Conservation (phyloP, 2,329 filamentous ascomycete genomes). For the Talaromyces sp. region DNA sequence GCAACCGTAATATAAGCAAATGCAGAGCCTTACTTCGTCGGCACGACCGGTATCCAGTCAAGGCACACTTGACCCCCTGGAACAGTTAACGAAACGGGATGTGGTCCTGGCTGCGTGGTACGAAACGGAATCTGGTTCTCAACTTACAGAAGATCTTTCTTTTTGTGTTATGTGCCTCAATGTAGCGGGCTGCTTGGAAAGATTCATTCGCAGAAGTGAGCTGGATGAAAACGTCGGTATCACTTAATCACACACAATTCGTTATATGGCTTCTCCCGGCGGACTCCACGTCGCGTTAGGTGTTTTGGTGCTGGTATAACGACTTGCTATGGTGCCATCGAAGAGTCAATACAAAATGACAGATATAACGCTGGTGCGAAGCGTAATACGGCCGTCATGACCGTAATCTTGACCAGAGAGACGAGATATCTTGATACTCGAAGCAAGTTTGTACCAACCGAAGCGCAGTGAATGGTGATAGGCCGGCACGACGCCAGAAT, state of each 20-base stretch:
- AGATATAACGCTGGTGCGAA: constrained; percentile 6
- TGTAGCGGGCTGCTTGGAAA: background rate
- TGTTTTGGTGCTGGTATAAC: background rate
- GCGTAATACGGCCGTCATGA: constrained; percentile 7
- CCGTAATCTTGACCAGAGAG: constrained; percentile 6
- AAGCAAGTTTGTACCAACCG: constrained; percentile 9
- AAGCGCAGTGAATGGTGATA: constrained; percentile 12
- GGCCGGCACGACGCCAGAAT: constrained; percentile 9
- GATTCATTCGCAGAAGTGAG: constrained; percentile 1
- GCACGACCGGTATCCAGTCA: constrained; percentile 5
- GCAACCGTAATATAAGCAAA: background rate
- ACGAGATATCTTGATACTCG: constrained; percentile 12
- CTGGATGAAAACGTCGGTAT: background rate
- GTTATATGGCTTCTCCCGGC: background rate
- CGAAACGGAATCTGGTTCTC: constrained; percentile 6
- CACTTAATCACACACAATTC: background rate
- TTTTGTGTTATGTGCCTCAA: background rate
- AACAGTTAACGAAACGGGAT: constrained; percentile 10
- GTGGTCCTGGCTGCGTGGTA: constrained; percentile 11
- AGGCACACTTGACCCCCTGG: constrained; percentile 7
- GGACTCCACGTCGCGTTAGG: background rate
- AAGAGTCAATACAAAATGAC: constrained; percentile 1
- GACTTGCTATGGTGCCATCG: constrained; percentile 18
- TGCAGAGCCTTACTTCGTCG: constrained; percentile 12
- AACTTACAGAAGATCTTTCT: background rate